Conservation (phyloP, 352 stramenopile genomes). For the Globisporangium abappressorium region DNA sequence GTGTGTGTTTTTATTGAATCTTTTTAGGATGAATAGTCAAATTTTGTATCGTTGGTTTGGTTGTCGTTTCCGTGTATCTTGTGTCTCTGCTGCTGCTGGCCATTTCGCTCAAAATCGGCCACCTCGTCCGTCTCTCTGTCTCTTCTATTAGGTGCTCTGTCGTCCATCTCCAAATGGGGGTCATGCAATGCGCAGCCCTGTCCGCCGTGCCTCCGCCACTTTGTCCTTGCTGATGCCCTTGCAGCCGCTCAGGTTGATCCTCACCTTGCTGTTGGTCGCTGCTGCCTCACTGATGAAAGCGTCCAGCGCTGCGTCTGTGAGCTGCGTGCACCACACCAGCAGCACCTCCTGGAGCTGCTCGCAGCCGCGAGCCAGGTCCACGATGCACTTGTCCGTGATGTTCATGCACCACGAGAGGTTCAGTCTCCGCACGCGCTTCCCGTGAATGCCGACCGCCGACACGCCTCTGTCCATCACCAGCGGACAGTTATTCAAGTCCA, state of each 20-base stretch:
- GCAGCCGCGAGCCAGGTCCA: constrained; percentile 63
- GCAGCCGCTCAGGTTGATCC: constrained; percentile 68
- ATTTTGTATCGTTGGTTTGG: background rate
- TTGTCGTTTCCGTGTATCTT: background rate
- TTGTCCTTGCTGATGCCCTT: constrained; percentile 45
- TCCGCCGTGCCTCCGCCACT: constrained; percentile 30
- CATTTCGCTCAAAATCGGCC: constrained; percentile 2
- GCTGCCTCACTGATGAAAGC: constrained; percentile 35
- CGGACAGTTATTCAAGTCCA: constrained; percentile 81
- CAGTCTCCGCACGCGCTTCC: constrained; percentile 54
- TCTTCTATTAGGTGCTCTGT: constrained; percentile 1
- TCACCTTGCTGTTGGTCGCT: constrained; percentile 18
- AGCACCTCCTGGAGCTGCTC: constrained; percentile 57
- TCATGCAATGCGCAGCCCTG: constrained; percentile 33
- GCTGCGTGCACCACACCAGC: constrained; percentile 82
- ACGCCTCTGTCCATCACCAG: constrained; percentile 78
- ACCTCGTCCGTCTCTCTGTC: background rate
- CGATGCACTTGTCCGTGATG: constrained; percentile 83
- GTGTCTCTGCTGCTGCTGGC: background rate
- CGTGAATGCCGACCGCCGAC: constrained; percentile 43
- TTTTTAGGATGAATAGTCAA: background rate
- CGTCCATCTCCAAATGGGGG: background rate
- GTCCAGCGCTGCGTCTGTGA: constrained; percentile 66
- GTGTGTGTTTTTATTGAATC: constrained; percentile 1
- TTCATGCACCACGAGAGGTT: constrained; percentile 89